Evolutionary conservation across 495 filamentous ascomycete species (phyloP).

Genomic region (Hypoxylon cercidicola): DNA sequence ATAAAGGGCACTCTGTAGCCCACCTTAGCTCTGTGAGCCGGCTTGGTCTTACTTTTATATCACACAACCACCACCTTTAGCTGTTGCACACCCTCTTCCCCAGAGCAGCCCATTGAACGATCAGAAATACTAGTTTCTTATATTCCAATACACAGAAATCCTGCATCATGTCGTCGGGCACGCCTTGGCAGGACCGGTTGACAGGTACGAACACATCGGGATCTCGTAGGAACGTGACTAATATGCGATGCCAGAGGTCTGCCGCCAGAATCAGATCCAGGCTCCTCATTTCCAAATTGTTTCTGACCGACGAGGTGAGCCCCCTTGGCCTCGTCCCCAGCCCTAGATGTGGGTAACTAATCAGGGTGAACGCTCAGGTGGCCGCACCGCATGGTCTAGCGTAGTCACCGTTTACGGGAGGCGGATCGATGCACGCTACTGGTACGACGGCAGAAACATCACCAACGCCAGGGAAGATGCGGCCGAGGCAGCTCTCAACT

Average conservation of each 20-base stretch:
- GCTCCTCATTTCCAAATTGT: conserved; percentile 75
- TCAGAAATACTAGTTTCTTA: conserved; percentile 23
- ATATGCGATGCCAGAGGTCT: conserved; percentile 63
- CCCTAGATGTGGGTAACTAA: conserved; percentile 16
- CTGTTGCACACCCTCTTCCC: conserved; percentile 1
- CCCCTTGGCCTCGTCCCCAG: conserved; percentile 8
- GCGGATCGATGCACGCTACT: conserved; percentile 75
- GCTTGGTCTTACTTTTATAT: conserved; percentile 25
- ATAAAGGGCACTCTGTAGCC: conserved; percentile 38
- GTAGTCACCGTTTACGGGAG: conserved; percentile 69
- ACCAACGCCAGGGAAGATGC: conserved; percentile 92
- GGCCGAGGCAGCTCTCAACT: conserved; percentile 76
- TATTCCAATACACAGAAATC: conserved; percentile 18
- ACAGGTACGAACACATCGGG: conserved; percentile 43
- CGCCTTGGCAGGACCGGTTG: conserved; percentile 50
- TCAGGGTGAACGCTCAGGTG: conserved; percentile 63
- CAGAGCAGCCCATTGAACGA: not conserved
- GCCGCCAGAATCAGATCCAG: conserved; percentile 62
- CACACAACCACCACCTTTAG: conserved; percentile 15
- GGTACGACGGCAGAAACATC: conserved; percentile 89
- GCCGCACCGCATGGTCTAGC: conserved; percentile 91
- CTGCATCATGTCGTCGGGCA: conserved; percentile 42
- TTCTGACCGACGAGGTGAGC: conserved; percentile 81
- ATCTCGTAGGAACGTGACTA: conserved; percentile 20
- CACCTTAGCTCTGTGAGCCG: conserved; percentile 16